phyloP scores from a whole-genome alignment of 2,329 filamentous ascomycete genomes.

The Gaeumannomyces tritici region DNA sequence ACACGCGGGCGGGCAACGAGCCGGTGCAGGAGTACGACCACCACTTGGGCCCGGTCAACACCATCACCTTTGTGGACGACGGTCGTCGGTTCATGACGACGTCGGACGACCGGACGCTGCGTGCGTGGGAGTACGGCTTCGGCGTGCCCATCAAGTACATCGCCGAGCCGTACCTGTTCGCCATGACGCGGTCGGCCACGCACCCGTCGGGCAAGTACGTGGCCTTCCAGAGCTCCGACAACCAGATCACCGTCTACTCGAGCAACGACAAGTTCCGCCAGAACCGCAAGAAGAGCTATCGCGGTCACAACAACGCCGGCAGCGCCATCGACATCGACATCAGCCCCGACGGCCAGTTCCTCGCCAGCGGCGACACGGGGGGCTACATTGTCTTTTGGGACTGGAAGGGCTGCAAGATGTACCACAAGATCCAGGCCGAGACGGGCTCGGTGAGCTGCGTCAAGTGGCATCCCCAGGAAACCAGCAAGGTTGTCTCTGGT shows the following conservation, averaged over 20 bases:
- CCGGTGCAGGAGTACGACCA: slow-evolving; percentile 97
- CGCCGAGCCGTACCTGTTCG: slow-evolving; percentile 96
- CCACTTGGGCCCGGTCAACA: slow-evolving; percentile 95
- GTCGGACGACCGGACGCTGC: slow-evolving; percentile 89
- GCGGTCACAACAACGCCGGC: slow-evolving; percentile 91
- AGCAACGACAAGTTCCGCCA: slow-evolving; percentile 93
- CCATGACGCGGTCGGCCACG: slow-evolving; percentile 73
- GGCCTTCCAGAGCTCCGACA: slow-evolving; percentile 86
- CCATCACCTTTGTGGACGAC: slow-evolving; percentile 90
- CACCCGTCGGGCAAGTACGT: slow-evolving; percentile 93
- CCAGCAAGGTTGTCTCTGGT: slow-evolving; percentile 83
- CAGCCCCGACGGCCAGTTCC: slow-evolving; percentile 84
- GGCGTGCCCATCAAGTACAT: slow-evolving; percentile 98
- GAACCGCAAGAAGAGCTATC: slow-evolving; percentile 93
- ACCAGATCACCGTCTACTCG: slow-evolving; percentile 93
- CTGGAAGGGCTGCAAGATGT: slow-evolving; percentile 99
- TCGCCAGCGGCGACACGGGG: slow-evolving; percentile 76
- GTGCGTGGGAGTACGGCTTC: slow-evolving; percentile 98
- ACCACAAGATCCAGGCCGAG: slow-evolving; percentile 85
- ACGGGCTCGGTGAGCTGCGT: slow-evolving; percentile 71
- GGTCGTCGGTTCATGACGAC: slow-evolving; percentile 88
- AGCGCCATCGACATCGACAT: slow-evolving; percentile 85
- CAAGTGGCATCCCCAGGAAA: slow-evolving; percentile 97
- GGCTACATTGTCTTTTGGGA: slow-evolving; percentile 97
- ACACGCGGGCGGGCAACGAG: slow-evolving; percentile 66